Conservation (phyloP, 495 filamentous ascomycete species). For the Podospora australis region DNA sequence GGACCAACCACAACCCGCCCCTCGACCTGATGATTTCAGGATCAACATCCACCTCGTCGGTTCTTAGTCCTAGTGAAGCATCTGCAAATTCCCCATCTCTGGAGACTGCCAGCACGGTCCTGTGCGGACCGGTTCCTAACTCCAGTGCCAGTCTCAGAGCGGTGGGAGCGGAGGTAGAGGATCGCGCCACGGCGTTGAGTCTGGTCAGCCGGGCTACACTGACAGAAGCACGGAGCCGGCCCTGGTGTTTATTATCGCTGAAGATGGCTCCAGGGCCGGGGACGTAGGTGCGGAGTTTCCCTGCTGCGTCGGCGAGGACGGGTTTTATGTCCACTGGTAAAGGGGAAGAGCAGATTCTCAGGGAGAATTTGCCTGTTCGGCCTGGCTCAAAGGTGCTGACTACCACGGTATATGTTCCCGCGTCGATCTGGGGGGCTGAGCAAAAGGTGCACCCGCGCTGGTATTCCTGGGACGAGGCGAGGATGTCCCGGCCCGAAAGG, state of each 20-base stretch:
- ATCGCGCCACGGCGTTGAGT: conserved; percentile 43
- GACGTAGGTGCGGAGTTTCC: conserved; percentile 51
- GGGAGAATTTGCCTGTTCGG: conserved; percentile 65
- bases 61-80: conserved; percentile 59
- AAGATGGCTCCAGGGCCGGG: conserved; percentile 43
- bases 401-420: conserved; percentile 78
- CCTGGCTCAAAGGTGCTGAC: conserved; percentile 80
- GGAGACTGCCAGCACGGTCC: conserved; percentile 51
- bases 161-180: neutral
- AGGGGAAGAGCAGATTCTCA: conserved; percentile 60
- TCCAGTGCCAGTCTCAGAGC: conserved; percentile 60
- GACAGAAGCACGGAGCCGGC: conserved; percentile 48
- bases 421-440: conserved; percentile 47
- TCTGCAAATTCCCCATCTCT: conserved; percentile 60
- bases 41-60: conserved; percentile 62
- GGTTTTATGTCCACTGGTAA: conserved; percentile 42
- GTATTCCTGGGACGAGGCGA: conserved; percentile 78
- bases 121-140: conserved; percentile 56
- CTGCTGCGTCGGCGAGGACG: conserved; percentile 62
- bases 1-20: conserved; percentile 66
- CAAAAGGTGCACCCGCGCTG: conserved; percentile 68
- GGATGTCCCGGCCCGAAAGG: conserved; percentile 68
- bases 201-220: conserved; percentile 49
- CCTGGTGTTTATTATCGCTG: conserved; percentile 39
- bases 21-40: conserved; percentile 40